phyloP scores from a whole-genome alignment of 1,284 basidiomycete genomes.

The Apiotrichum mycotoxinovorans region DNA sequence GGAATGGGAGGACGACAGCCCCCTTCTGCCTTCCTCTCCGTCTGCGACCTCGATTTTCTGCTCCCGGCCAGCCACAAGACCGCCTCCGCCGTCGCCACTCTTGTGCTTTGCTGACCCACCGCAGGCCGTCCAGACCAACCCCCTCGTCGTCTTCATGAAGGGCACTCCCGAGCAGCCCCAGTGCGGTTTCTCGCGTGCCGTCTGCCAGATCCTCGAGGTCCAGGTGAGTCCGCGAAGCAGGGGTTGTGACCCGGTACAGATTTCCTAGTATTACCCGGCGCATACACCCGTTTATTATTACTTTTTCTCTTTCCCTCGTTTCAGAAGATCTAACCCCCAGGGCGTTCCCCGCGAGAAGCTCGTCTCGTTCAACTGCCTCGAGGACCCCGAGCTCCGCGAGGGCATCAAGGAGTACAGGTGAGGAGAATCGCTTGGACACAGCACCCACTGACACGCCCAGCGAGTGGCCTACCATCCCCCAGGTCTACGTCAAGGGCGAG shows the following conservation, averaged over 20 bases:
- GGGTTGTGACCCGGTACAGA: neutral
- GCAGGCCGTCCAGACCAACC: slow-evolving; percentile 64
- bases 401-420: slow-evolving; percentile 96
- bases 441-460: slow-evolving; percentile 51
- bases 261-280: no score
- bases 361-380: slow-evolving; percentile 84
- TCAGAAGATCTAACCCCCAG: slow-evolving; percentile 59
- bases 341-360: slow-evolving; percentile 75
- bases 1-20: no score
- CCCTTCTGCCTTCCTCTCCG: no score
- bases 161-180: slow-evolving; percentile 68
- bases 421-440: no score
- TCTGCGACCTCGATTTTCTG: neutral
- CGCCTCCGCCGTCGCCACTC: neutral
- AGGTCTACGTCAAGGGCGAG: slow-evolving; percentile 90
- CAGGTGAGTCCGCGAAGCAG: slow-evolving; percentile 53
- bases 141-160: slow-evolving; percentile 93
- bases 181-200: slow-evolving; percentile 89
- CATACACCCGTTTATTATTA: no score
- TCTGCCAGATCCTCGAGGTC: slow-evolving; percentile 83
- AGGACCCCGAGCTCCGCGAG: slow-evolving; percentile 65
- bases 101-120: neutral
- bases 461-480: slow-evolving; percentile 97
- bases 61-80: neutral
- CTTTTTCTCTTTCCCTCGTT: no score